phyloP scores from a whole-genome alignment of 345 rosid genomes.

The Populus simonii region DNA sequence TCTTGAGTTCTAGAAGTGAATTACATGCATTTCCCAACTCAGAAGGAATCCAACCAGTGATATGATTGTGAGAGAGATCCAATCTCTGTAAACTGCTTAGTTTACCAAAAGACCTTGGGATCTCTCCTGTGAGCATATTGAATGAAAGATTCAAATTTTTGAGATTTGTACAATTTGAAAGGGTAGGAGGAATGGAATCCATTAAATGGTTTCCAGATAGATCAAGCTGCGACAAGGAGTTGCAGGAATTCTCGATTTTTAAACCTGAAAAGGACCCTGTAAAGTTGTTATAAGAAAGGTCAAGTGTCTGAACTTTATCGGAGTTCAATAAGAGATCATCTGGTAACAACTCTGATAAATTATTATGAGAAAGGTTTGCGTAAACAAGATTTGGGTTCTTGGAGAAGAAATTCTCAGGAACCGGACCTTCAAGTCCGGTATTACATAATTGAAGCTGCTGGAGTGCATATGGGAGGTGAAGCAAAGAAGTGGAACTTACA shows the following conservation, averaged over 20 bases:
- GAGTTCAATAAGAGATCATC: slow-evolving; percentile 44
- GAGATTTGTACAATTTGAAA: slow-evolving; percentile 79
- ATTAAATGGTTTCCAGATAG: slow-evolving; percentile 58
- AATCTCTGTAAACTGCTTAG: slow-evolving; percentile 54
- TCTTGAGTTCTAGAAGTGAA: slow-evolving; percentile 55
- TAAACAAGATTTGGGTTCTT: slow-evolving; percentile 52
- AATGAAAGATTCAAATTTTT: slow-evolving; percentile 55
- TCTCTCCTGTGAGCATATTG: slow-evolving; percentile 64
- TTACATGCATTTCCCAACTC: slow-evolving; percentile 67
- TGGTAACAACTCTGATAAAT: slow-evolving; percentile 65
- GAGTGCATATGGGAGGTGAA: slow-evolving; percentile 63
- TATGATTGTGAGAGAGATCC: slow-evolving; percentile 71
- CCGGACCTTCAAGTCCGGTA: slow-evolving; percentile 55
- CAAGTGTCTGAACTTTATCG: slow-evolving; percentile 67
- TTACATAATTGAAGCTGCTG: slow-evolving; percentile 65
- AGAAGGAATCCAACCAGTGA: slow-evolving; percentile 81
- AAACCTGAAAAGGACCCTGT: slow-evolving; percentile 74
- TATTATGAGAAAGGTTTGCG: slow-evolving; percentile 56
- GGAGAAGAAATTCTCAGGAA: slow-evolving; percentile 62
- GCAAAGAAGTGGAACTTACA: slow-evolving; percentile 64
- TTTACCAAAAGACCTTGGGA: slow-evolving; percentile 58
- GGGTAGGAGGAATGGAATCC: slow-evolving; percentile 52
- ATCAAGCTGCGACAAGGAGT: slow-evolving; percentile 60
- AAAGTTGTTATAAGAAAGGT: slow-evolving; percentile 79
- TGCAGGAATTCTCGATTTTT: slow-evolving; percentile 53